Evolutionary conservation across 495 filamentous ascomycete genomes (phyloP).

Genomic region (Darksidea phi): DNA sequence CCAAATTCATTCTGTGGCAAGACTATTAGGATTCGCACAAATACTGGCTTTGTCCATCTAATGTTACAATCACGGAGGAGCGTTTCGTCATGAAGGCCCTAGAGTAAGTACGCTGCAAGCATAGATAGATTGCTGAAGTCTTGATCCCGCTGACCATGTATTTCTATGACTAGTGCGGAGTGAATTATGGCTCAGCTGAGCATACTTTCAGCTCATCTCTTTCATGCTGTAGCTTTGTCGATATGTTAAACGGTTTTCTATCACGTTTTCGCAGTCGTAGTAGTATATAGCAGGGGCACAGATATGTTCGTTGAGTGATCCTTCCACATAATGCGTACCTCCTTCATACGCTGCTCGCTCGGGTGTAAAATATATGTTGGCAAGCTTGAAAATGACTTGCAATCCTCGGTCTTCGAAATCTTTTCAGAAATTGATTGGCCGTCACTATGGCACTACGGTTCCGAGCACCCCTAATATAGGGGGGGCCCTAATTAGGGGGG

Average conservation of each 20-base stretch:
- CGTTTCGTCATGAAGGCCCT: neutral
- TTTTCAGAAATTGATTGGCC: conserved; percentile 38
- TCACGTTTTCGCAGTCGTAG: conserved; percentile 61
- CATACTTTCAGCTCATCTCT: neutral
- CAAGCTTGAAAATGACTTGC: conserved; percentile 64
- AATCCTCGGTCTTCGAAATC: conserved; percentile 43
- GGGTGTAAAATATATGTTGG: conserved; percentile 60
- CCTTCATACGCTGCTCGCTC: conserved; percentile 53
- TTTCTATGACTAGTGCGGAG: neutral
- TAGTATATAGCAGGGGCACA: conserved; percentile 39
- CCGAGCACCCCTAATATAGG: too few species aligned
- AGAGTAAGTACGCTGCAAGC: too few species aligned
- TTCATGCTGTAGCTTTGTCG: conserved; percentile 5
- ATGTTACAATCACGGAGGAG: neutral
- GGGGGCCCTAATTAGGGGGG: too few species aligned
- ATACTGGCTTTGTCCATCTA: neutral
- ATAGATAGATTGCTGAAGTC: too few species aligned
- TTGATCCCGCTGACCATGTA: too few species aligned
- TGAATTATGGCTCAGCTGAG: neutral
- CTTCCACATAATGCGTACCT: conserved; percentile 35
- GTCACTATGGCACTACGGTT: too few species aligned
- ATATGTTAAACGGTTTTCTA: conserved; percentile 3
- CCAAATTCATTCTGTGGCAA: neutral
- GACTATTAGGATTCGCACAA: neutral
- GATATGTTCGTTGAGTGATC: conserved; percentile 23